Base-by-base conservation (phyloP, 2,329 filamentous ascomycete genomes). In the Bipolaris zeicola region DNA sequence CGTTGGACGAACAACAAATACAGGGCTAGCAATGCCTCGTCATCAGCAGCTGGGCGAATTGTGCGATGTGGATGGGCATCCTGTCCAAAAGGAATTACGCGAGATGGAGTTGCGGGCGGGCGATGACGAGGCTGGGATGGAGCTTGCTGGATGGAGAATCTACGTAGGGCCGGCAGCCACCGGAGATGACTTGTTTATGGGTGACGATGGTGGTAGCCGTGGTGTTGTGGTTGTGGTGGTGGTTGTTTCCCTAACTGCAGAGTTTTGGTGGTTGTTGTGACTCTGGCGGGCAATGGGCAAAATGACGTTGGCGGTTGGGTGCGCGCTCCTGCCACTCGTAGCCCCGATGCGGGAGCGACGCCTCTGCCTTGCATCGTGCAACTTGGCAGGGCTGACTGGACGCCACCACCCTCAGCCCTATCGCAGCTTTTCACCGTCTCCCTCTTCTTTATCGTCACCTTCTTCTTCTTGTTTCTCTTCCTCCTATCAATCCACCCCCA, bases 1-100 rank as follows among this genome's bases (percentile, higher is more conserved):
- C 71, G 68, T 68, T 72, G 66, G 49, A 44, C 50, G 52, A 36
- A 50, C 61, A 63, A 61, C 63, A 59, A 64, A 66, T 69, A 55
- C 50, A 58, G 63, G 57, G 64, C 60, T 69, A 68, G 48, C 60
- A 55, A 54, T 46, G 58, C 50, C 48, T 56, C 53, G 56, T 61
- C 57, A 57, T 61, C 50, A 63, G 64, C 54, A 64, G 55, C 46
- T 51, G 53, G 56, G 48, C 50, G 55, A 58, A 46, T 34, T 57
- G 56, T 49, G 43, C 51, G 51, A 52, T 52, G 57, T 50, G 50
- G 48, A 58, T 60, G 52, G 53, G 55, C 55, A 52, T 58, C 63
- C 66, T 67, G 47, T 53, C 66, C 60, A 63, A 52, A 52, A 59
- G 63, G 58, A 63, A 61, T 52, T 52, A 52, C 39, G 36, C 31